Evolutionary conservation across 2,329 filamentous ascomycete genomes (phyloP), one percentile per base, ranked within the genome.

Genomic region (Hawksworthiomyces lignivorus): DNA sequence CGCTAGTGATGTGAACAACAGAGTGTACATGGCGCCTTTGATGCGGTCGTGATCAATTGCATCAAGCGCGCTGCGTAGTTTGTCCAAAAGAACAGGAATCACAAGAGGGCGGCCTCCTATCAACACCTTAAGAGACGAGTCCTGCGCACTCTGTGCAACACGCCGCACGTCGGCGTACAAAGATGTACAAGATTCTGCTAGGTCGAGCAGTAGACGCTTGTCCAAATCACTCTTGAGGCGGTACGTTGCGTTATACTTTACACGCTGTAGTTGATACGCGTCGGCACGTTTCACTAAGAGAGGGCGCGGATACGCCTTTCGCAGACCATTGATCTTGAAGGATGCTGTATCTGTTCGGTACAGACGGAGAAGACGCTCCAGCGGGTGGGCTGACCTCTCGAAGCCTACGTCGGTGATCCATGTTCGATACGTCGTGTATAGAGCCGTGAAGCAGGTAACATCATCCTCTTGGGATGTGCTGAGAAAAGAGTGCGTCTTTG

Each of bases 321-420:
- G 77, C 18, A 95, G 69, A 5, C 92, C 92, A 50, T 84, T 94
- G 57, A 96, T 86, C 63, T 95, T 96, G 70, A 96, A 98, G 0
- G 90, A 85, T 19, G 87, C 80, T 46, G 89, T 84, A 54, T 98
- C 92, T 6, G 87, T 82, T 53, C 82, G 81, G 57, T 96, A 84
- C 1, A 98, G 74, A 40, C 88, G 78, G 5, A 84, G 78, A 12
- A 97, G 82, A 17, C 92, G 76, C 59, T 98, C 92, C 9, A 97
- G 70, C 2, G 94, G 86, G 59, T 96, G 92, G 0, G 92, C 90
- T 15, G 90, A 96, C 46, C 90, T 77, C 63, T 98, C 92, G 46
- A 96, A 94, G 15, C 94, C 92, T 30, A 98, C 89, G 55, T 98
- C 92, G 2, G 94, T 88, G 54, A 98, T 97, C 88, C 89, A 98